phyloP scores from a whole-genome alignment of 345 rosid genomes.

The Citrus inodora region DNA sequence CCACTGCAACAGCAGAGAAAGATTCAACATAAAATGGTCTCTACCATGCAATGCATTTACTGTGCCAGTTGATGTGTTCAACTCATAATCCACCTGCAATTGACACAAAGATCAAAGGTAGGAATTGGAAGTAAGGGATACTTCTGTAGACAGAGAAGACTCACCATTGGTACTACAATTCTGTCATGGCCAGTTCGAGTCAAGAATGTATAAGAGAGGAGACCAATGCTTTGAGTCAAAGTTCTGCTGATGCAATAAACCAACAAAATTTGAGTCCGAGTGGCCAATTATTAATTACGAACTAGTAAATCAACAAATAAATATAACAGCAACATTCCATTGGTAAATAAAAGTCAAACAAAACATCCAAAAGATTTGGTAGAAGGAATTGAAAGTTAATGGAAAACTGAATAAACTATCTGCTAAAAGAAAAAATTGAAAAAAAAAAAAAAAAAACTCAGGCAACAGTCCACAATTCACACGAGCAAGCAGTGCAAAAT shows the following conservation, averaged over 20 bases:
- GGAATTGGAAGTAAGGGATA: neutral
- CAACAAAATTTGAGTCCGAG: neutral
- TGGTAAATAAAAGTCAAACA: neutral
- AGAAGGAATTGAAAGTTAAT: neutral
- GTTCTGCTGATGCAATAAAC: conserved; percentile 35
- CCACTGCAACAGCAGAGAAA: conserved; percentile 76
- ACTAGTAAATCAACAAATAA: neutral
- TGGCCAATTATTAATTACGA: neutral
- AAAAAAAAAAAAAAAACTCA: neutral
- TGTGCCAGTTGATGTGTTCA: conserved; percentile 33
- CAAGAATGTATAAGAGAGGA: conserved; percentile 86
- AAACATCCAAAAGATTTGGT: neutral
- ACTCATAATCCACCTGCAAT: conserved; percentile 76
- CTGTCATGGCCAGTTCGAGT: conserved; percentile 68
- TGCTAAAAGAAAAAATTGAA: no score
- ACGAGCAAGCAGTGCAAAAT: neutral
- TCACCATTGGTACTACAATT: conserved; percentile 94
- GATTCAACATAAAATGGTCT: conserved; percentile 61
- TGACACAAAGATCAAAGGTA: conserved; percentile 7
- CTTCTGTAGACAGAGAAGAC: conserved; percentile 22
- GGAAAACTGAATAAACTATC: neutral
- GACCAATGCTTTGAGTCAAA: conserved; percentile 79
- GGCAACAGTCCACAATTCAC: neutral
- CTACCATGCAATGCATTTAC: conserved; percentile 42
- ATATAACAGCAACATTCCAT: neutral